Evolutionary conservation across 108 stramenopile genomes (phyloP).

Genomic region (Fistulifera pelliculosa): DNA sequence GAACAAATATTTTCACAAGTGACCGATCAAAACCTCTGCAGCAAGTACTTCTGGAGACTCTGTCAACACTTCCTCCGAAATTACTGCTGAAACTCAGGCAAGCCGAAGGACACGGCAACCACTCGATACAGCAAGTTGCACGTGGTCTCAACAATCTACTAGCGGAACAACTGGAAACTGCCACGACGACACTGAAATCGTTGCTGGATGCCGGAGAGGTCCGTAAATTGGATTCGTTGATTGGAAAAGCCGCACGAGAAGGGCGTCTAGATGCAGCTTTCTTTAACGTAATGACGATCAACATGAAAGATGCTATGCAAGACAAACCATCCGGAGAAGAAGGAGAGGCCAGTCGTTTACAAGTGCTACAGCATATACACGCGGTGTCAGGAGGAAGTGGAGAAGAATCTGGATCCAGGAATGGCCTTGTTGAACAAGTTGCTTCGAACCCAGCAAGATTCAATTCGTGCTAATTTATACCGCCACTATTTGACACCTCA

Average conservation of each 20-base stretch:
- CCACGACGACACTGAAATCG: conserved; percentile 37
- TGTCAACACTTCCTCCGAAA: conserved; percentile 25
- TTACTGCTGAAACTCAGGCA: conserved; percentile 35
- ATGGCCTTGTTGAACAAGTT: conserved; percentile 76
- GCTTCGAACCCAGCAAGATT: conserved; percentile 54
- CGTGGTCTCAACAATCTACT: conserved; percentile 38
- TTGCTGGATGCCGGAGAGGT: conserved; percentile 71
- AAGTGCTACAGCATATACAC: conserved; percentile 81
- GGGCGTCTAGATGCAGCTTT: conserved; percentile 75
- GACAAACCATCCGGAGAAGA: conserved; percentile 20
- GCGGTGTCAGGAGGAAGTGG: conserved; percentile 80
- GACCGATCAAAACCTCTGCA: conserved; percentile 8
- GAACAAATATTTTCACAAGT: not conserved
- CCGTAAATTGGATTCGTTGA: conserved; percentile 69
- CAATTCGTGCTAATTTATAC: conserved; percentile 69
- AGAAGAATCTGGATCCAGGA: conserved; percentile 68
- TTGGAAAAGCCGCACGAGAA: conserved; percentile 64
- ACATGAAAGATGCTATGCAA: conserved; percentile 57
- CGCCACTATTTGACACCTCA: conserved; percentile 67
- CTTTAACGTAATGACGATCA: conserved; percentile 70
- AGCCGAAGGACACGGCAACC: conserved; percentile 8
- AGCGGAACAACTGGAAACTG: conserved; percentile 40
- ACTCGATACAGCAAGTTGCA: conserved; percentile 23
- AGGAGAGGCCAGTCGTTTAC: conserved; percentile 38
- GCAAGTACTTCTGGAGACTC: conserved; percentile 12